These are phyloP conservation scores for Xylaria sp. DNA, from an alignment of 2,329 filamentous ascomycete species.

Conservation along the genomic window DNA sequence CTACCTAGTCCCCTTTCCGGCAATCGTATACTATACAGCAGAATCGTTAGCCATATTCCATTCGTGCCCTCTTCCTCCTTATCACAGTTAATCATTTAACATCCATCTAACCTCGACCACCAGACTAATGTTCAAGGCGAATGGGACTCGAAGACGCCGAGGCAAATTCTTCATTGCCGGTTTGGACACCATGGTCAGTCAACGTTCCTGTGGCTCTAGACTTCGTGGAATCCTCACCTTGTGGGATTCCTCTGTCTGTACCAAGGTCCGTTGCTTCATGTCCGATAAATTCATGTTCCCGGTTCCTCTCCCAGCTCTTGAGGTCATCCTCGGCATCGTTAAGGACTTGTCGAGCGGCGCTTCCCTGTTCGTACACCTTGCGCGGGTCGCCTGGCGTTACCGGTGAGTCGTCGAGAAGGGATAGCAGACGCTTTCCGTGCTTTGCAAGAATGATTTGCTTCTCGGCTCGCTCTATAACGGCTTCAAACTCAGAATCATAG, in stretches of 20 bases:
- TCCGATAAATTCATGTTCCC: not conserved
- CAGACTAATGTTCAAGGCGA: constrained; percentile 4
- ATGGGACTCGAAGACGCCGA: constrained; percentile 28
- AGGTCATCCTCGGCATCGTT: constrained; percentile 94
- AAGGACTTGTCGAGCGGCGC: constrained; percentile 82
- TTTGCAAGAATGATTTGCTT: constrained; percentile 95
- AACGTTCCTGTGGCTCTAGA: constrained; percentile 25
- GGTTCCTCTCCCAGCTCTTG: constrained; percentile 69
- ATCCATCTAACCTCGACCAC: not conserved
- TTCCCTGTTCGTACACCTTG: constrained; percentile 71
- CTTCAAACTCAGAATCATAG: constrained; percentile 86
- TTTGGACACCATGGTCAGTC: constrained; percentile 27
- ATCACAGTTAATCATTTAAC: not conserved
- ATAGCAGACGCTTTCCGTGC: constrained; percentile 85
- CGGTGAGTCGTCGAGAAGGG: constrained; percentile 87
- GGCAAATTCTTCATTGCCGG: constrained; percentile 31
- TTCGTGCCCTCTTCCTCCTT: not conserved
- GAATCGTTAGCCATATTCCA: constrained; percentile 16
- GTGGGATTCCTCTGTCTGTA: constrained; percentile 15
- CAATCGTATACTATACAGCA: constrained; percentile 1
- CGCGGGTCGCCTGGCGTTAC: constrained; percentile 86
- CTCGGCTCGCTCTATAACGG: constrained; percentile 94
- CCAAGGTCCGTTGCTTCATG: constrained; percentile 21
- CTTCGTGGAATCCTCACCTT: constrained; percentile 34
- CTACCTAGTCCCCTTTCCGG: not conserved